Base-by-base conservation (phyloP, 148 eudicot species). In the Nepenthes gracilis region DNA sequence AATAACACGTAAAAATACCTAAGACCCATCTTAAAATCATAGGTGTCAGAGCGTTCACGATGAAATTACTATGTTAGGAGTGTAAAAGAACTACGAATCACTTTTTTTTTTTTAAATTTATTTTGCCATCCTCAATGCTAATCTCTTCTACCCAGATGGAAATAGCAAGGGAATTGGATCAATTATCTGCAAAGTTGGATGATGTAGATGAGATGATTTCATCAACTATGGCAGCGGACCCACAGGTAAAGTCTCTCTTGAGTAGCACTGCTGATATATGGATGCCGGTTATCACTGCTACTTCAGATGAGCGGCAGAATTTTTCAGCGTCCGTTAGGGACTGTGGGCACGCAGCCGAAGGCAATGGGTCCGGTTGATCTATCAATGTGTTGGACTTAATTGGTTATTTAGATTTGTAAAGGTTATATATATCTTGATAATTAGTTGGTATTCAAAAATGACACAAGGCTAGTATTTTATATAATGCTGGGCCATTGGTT, bases 271-370 rank as follows among this genome's bases (percentile, higher is more conserved):
- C 97, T n/a, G 96, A 87, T 80, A 75, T 87, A 15, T 91, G 97
- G 96, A 77, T 91, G 96, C 97, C 97, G 2, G 97, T 91, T 54
- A 85, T 91, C 57, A 87, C 97, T 6, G 97, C 95, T 23, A 74
- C 81, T 43, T 79, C 97, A 5, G 90, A 91, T 47, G 89, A 91
- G 74, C 82, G 96, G 52, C 85, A 81, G 5, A 80, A 76, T 45
- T 83, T 91, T 73, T 73, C 78, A 5, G 61, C 88, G 57, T 33
- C 76, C 36, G 60, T 68, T 34, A 69, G 45, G 55, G 83, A 70
- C 56, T 78, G 58, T n/a, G 11, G 12, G 53, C 53, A 6, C 2
- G 53, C n/a, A 11, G 53, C 6, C 6, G 13, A 49, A 12, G 53
- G 13, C 53, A n/a, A 49, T 11, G 8, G 11, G 48, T 45, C 48